Percentiles rank a stretch among this genome's conserved stretches.
These are phyloP conservation scores for Septoria petroselini DNA, from an alignment of 2,329 filamentous ascomycete species.

Conservation along the genomic window DNA sequence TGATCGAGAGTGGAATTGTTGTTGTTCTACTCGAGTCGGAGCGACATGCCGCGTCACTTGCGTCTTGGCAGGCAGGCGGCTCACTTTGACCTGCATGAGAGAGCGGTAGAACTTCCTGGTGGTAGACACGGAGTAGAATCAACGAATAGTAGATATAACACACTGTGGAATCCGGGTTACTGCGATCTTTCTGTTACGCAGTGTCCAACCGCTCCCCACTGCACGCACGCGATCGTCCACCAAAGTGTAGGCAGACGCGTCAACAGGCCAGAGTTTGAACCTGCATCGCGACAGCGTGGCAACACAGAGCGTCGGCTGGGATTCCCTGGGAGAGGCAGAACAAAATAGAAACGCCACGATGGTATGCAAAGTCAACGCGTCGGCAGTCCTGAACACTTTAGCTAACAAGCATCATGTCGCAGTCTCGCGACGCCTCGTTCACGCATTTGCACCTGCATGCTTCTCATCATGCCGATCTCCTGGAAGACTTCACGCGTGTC, in stretches of 20 bases:
- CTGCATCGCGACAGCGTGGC: neutral
- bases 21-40: too few relatives aligned
- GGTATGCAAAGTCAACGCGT: slow-evolving; percentile 9
- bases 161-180: too few relatives aligned
- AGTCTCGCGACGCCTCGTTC: slow-evolving; percentile 69
- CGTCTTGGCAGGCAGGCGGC: neutral
- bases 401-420: slow-evolving; percentile 8
- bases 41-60: slow-evolving; percentile 1
- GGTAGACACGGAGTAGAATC: too few relatives aligned
- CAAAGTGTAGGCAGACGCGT: too few relatives aligned
- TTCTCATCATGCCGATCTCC: slow-evolving; percentile 70
- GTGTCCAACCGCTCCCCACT: too few relatives aligned
- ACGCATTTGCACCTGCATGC: slow-evolving; percentile 74
- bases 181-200: too few relatives aligned
- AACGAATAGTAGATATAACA: too few relatives aligned
- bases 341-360: slow-evolving; percentile 13
- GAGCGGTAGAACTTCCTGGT: too few relatives aligned
- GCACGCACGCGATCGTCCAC: too few relatives aligned
- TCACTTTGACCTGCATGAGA: too few relatives aligned
- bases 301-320: neutral
- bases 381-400: neutral
- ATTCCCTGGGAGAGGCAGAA: neutral
- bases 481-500: slow-evolving; percentile 57
- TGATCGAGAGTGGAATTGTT: too few relatives aligned
- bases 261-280: neutral